phyloP scores from a whole-genome alignment of 2,329 filamentous ascomycete genomes.

The Colletotrichum gloeosporioides region DNA sequence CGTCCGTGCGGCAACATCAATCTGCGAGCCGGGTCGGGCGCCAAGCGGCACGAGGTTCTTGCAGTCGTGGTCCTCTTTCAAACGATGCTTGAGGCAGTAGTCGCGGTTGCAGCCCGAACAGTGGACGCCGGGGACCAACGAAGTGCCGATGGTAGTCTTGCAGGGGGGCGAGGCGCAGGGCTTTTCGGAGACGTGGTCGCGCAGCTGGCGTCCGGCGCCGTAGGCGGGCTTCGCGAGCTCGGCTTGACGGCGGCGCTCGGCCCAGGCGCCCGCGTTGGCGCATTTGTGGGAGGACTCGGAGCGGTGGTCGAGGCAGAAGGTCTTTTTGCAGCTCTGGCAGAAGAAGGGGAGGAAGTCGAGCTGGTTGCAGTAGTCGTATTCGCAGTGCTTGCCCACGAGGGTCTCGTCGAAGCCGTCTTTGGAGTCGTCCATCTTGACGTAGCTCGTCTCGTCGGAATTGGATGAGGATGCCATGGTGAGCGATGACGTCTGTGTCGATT shows the following conservation, averaged over 20 bases:
- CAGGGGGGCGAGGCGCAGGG: conserved; percentile 71
- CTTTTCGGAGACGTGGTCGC: conserved; percentile 63
- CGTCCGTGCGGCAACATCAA: conserved; percentile 67
- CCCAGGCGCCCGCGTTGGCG: conserved; percentile 65
- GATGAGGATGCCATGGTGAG: conserved; percentile 58
- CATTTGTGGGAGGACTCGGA: conserved; percentile 82
- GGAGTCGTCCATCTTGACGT: conserved; percentile 69
- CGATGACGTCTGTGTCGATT: not conserved
- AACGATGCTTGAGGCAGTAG: conserved; percentile 80
- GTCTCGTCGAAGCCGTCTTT: conserved; percentile 72
- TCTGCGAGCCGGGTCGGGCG: conserved; percentile 47
- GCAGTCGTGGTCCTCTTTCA: conserved; percentile 86
- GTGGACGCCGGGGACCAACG: conserved; percentile 71
- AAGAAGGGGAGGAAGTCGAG: conserved; percentile 96
- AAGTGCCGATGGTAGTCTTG: conserved; percentile 75
- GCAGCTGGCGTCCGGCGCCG: conserved; percentile 59
- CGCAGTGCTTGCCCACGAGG: conserved; percentile 88
- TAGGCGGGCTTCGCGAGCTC: conserved; percentile 58
- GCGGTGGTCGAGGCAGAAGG: conserved; percentile 93
- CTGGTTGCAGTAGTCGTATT: conserved; percentile 89
- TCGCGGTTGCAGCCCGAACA: conserved; percentile 74
- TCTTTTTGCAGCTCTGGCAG: conserved; percentile 85
- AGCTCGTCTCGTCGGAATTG: conserved; percentile 57
- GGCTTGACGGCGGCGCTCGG: conserved; percentile 59
- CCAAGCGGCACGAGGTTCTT: conserved; percentile 70